These are phyloP conservation scores for Sphaerobolus stellatus DNA, from an alignment of 1,284 basidiomycete species.

Conservation along the genomic window DNA sequence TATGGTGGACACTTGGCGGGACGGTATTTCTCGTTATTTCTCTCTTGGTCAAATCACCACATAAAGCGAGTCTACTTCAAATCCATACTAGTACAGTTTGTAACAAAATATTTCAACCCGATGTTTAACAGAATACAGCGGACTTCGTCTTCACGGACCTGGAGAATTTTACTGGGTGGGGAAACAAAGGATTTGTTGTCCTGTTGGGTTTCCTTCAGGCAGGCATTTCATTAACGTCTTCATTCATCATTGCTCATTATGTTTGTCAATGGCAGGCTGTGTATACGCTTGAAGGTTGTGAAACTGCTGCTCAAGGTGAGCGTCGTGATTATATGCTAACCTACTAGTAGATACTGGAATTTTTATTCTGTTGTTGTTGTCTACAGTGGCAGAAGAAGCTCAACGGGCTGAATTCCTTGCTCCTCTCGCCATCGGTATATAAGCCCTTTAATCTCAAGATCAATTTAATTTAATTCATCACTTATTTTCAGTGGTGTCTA, in stretches of 20 bases:
- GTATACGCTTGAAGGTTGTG: conserved; percentile 62
- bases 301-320: conserved; percentile 53
- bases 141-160: conserved; percentile 58
- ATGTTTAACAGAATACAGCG: conserved; percentile 44
- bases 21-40: conserved; percentile 57
- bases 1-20: conserved; percentile 66
- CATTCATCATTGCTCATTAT: not conserved
- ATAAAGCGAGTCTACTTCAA: conserved; percentile 39
- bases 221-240: not conserved
- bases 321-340: not conserved
- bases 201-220: conserved; percentile 60
- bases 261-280: conserved; percentile 41
- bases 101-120: not conserved
- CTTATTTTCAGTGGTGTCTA: conserved; percentile 40
- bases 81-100: not conserved
- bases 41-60: conserved; percentile 54
- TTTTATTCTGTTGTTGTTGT: not conserved
- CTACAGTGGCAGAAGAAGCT: conserved; percentile 54
- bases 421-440: conserved; percentile 46
- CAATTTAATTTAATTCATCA: not conserved
- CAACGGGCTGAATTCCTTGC: conserved; percentile 55
- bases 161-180: conserved; percentile 62
- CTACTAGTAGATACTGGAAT: not conserved
- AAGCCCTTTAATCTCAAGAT: not conserved
- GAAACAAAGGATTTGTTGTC: conserved; percentile 53